Percentiles rank a stretch among this genome's conserved stretches.
phyloP scores from a whole-genome alignment of 371 early-diverging fungal species.

The Actinomortierella ambigua region DNA sequence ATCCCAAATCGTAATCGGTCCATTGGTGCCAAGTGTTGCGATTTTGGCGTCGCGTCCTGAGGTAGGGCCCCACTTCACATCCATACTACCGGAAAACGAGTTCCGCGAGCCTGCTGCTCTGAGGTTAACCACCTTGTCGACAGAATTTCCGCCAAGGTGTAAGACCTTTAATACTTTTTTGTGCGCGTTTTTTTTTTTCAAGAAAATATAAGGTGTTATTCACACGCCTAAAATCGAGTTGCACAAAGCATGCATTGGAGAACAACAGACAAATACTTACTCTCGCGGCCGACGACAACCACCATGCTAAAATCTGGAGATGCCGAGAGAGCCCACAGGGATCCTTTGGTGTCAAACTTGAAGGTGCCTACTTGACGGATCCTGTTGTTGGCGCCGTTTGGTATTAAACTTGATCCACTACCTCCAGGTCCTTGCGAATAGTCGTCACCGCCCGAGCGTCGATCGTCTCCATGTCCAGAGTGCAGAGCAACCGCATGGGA shows the following conservation, averaged over 20 bases:
- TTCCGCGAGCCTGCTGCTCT: constrained; percentile 69
- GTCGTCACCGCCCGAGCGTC: no score
- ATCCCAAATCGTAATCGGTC: constrained; percentile 63
- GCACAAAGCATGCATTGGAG: neutral
- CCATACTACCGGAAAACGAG: constrained; percentile 71
- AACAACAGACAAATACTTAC: constrained; percentile 37
- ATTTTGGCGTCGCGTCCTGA: constrained; percentile 57
- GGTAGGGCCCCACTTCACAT: constrained; percentile 81
- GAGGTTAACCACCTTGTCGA: constrained; percentile 70
- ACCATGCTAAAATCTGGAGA: constrained; percentile 69
- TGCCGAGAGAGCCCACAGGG: constrained; percentile 66
- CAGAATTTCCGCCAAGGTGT: constrained; percentile 55
- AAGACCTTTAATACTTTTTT: constrained; percentile 72
- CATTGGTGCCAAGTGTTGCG: constrained; percentile 81
- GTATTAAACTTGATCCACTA: no score
- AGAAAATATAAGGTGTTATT: neutral
- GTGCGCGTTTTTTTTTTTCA: neutral
- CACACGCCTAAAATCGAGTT: neutral
- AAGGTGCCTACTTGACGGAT: constrained; percentile 4
- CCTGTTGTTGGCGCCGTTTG: no score
- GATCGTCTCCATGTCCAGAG: no score
- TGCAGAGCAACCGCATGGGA: no score
- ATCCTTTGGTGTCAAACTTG: constrained; percentile 52
- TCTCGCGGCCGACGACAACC: constrained; percentile 79
- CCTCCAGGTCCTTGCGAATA: no score